Percentiles rank a stretch among this genome's conserved stretches.
phyloP scores from a whole-genome alignment of 768 basidiomycete species.

The Amanita rubescens region DNA sequence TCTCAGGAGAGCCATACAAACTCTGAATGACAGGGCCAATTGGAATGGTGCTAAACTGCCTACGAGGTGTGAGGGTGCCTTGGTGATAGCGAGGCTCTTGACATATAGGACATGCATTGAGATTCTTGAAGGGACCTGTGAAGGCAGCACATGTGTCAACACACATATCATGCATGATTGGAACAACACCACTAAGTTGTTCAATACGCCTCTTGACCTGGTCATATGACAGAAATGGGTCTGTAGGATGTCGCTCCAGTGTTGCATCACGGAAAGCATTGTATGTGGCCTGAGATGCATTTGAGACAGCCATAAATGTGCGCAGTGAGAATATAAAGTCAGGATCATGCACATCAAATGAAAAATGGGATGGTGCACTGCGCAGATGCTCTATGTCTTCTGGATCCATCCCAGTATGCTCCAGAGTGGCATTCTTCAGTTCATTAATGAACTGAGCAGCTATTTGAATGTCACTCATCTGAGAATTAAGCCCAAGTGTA shows the following conservation, averaged over 20 bases:
- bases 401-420: not conserved
- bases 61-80: slow-evolving; percentile 7
- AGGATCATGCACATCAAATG: slow-evolving; percentile 6
- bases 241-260: slow-evolving; percentile 15
- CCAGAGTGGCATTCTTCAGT: not conserved
- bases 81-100: slow-evolving; percentile 1
- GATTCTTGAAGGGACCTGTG: slow-evolving; percentile 34
- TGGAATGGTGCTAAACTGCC: slow-evolving; percentile 31
- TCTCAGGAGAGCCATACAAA: slow-evolving; percentile 13
- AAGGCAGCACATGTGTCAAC: too few relatives aligned
- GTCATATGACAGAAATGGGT: slow-evolving; percentile 21
- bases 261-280: not conserved
- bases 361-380: not conserved
- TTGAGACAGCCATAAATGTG: slow-evolving; percentile 11
- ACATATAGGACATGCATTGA: slow-evolving; percentile 25
- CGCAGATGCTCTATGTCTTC: not conserved
- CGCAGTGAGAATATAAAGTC: slow-evolving; percentile 15
- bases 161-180: slow-evolving; percentile 32
- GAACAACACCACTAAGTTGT: slow-evolving; percentile 25
- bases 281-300: slow-evolving; percentile 13
- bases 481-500: not conserved
- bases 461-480: not conserved
- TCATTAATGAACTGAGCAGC: not conserved
- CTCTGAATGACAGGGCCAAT: slow-evolving; percentile 38
- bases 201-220: slow-evolving; percentile 18